A percentile compares a stretch with the other conserved stretches of the same genome.
phyloP scores from a whole-genome alignment of 305 asterid species.

The Rubia balearica region DNA sequence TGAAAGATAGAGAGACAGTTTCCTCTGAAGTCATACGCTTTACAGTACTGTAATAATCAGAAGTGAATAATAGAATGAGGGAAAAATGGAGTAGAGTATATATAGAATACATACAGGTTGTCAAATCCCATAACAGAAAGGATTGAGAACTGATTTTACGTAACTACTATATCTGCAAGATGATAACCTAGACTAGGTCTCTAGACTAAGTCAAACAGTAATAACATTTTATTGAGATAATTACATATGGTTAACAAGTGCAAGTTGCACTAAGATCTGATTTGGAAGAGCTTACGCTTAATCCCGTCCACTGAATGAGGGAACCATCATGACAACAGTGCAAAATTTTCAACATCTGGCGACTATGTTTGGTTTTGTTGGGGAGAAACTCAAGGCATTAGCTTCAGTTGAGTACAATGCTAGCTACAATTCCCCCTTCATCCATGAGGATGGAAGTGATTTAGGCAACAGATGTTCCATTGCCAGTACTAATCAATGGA shows the following conservation, averaged over 20 bases:
- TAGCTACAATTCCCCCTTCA: slow-evolving; percentile 21
- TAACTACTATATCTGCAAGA: no score
- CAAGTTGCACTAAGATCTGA: background rate
- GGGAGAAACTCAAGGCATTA: slow-evolving; percentile 17
- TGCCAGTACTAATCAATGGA: slow-evolving; percentile 21
- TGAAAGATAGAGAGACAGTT: background rate
- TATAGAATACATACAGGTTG: no score
- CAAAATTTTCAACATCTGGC: background rate
- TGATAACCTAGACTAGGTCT: no score
- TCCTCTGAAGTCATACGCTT: background rate
- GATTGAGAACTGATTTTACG: no score
- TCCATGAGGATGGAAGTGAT: slow-evolving; percentile 14
- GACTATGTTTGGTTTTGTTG: slow-evolving; percentile 1
- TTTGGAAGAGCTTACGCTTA: background rate
- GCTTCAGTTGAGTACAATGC: slow-evolving; percentile 12
- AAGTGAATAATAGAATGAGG: no score
- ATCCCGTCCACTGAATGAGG: background rate
- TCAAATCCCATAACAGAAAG: no score
- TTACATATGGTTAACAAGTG: no score
- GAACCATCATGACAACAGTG: background rate
- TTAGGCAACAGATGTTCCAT: slow-evolving; percentile 20
- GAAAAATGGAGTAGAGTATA: no score
- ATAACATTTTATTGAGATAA: no score
- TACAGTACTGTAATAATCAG: no score
- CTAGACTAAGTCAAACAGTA: no score